These are phyloP conservation scores for thale cress (Arabidopsis thaliana) DNA, from an alignment of 345 rosid species.

Conservation along the genomic window TAIR10.1 NC_003070.9:24075001-24075500, in stretches of 20 bases:
- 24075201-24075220: slow-evolving; percentile 10
- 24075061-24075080: slow-evolving; percentile 92
- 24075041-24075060: slow-evolving; percentile 76
- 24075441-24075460: slow-evolving; percentile 91
- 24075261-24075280: background rate
- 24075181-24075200: slow-evolving; percentile 16
- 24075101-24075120: slow-evolving; percentile 93
- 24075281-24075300: slow-evolving; percentile 10
- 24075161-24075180: slow-evolving; percentile 93
- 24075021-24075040: slow-evolving; percentile 25
- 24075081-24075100: slow-evolving; percentile 88
- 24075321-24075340: slow-evolving; percentile 1
- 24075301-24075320: slow-evolving; percentile 27
- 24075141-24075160: slow-evolving; percentile 99
- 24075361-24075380: slow-evolving; percentile 87
- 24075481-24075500: slow-evolving; percentile 63
- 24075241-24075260: slow-evolving; percentile 15
- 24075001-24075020: slow-evolving; percentile 15
- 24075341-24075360: slow-evolving; percentile 37
- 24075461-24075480: slow-evolving; percentile 94
- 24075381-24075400: slow-evolving; percentile 93
- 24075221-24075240: slow-evolving; percentile 6
- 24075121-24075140: slow-evolving; percentile 91
- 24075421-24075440: slow-evolving; percentile 91
- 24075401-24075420: slow-evolving; percentile 94